These are phyloP conservation scores for Aspergillus ibericus DNA, from an alignment of 2,329 filamentous ascomycete genomes.

Conservation along the genomic window DNA sequence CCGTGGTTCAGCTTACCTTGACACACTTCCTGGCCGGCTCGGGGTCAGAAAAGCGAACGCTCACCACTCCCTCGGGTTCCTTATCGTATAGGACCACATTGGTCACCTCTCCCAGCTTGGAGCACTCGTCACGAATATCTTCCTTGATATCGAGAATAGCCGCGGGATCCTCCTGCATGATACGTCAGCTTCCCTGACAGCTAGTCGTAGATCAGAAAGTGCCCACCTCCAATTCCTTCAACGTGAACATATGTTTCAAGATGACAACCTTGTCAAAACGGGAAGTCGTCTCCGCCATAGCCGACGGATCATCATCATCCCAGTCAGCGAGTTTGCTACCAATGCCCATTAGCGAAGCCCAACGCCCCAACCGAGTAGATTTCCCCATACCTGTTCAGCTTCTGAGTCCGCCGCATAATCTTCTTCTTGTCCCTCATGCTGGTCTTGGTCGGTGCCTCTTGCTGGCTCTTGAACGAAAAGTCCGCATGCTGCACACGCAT, in stretches of 20 bases:
- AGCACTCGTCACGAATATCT: conserved; percentile 87
- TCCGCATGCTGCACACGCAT: conserved; percentile 86
- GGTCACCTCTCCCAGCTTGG: conserved; percentile 81
- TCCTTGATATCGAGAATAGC: conserved; percentile 89
- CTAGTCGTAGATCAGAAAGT: background rate
- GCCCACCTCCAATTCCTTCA: conserved; percentile 68
- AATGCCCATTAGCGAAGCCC: conserved; percentile 16
- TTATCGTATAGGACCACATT: conserved; percentile 89
- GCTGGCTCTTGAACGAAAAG: conserved; percentile 84
- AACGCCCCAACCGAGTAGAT: background rate
- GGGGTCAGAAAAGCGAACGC: conserved; percentile 73
- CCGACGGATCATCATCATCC: conserved; percentile 79
- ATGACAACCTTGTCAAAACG: conserved; percentile 79
- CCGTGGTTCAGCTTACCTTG: conserved; percentile 34
- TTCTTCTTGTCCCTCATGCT: conserved; percentile 75
- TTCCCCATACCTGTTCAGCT: conserved; percentile 65
- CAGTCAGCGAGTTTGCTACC: conserved; percentile 84
- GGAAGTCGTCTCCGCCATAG: conserved; percentile 56
- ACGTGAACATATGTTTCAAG: conserved; percentile 89
- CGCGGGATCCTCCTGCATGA: conserved; percentile 66
- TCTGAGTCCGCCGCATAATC: conserved; percentile 87
- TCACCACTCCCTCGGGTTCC: conserved; percentile 80
- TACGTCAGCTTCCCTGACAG: conserved; percentile 18
- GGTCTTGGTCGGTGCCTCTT: conserved; percentile 59
- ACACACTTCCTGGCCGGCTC: conserved; percentile 73